A percentile compares a stretch with the other conserved stretches of the same genome.
phyloP scores from a whole-genome alignment of 179 eudicot species.

The Silene vulgaris region DNA sequence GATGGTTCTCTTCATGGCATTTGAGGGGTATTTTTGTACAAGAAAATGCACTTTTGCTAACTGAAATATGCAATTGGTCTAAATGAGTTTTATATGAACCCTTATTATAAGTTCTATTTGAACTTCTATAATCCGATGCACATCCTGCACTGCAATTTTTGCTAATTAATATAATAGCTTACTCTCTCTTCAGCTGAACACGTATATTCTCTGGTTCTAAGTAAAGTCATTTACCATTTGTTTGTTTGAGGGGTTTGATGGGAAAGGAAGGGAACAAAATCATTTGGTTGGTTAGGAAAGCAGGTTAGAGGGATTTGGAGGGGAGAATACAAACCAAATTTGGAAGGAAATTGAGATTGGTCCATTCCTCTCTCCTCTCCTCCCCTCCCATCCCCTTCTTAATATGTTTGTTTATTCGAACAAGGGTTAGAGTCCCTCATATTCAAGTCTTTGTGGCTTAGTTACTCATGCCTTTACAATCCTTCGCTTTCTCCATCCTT shows the following conservation, averaged over 20 bases:
- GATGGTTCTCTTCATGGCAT: neutral
- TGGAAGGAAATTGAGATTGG: neutral
- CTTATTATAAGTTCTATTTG: neutral
- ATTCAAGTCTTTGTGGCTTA: neutral
- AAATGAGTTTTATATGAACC: neutral
- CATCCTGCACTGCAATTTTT: neutral
- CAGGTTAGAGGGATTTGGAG: neutral
- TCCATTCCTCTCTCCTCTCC: too few species aligned
- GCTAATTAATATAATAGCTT: neutral
- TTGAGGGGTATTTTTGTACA: neutral
- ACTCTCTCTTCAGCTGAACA: neutral
- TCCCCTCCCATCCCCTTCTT: too few species aligned
- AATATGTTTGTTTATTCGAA: too few species aligned
- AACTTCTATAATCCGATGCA: neutral
- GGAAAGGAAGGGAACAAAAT: neutral
- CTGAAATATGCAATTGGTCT: neutral
- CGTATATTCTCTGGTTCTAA: neutral
- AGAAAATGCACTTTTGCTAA: neutral
- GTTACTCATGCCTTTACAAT: neutral
- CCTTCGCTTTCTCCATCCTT: slow-evolving; percentile 1
- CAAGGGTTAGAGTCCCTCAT: neutral
- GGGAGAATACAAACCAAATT: neutral
- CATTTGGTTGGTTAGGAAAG: neutral
- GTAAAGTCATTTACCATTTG: neutral
- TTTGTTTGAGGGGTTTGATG: neutral